These are phyloP conservation scores for Sherardia arvensis DNA, from an alignment of 257 asterid species.

Conservation along the genomic window DNA sequence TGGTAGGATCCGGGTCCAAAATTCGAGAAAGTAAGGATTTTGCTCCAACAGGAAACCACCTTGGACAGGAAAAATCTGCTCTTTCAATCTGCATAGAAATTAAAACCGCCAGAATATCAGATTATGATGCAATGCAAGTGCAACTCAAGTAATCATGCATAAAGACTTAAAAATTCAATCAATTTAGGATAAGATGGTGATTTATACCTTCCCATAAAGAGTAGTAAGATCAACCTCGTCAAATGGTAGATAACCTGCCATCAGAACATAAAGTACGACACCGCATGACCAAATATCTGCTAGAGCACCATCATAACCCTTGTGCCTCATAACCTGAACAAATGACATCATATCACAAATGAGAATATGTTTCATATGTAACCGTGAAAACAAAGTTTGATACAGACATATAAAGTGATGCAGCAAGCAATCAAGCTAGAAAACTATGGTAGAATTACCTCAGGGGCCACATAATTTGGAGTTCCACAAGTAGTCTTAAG, in stretches of 20 bases:
- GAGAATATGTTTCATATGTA: not conserved
- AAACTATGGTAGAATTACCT: constrained; percentile 39
- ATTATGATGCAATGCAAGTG: not conserved
- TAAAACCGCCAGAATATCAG: not conserved
- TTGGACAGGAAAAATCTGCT: constrained; percentile 84
- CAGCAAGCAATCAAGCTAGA: constrained; percentile 8
- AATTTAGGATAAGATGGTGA: constrained; percentile 6
- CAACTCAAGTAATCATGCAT: constrained; percentile 2
- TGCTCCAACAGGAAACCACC: constrained; percentile 95
- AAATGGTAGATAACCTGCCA: constrained; percentile 97
- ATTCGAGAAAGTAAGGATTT: constrained; percentile 74
- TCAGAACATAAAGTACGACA: constrained; percentile 87
- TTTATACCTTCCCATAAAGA: constrained; percentile 76
- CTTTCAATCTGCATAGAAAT: constrained; percentile 66
- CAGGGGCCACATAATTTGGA: constrained; percentile 98
- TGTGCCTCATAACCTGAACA: constrained; percentile 82
- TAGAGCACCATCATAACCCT: constrained; percentile 91
- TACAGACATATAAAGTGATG: not conserved
- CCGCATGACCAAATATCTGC: constrained; percentile 99
- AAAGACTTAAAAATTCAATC: no score
- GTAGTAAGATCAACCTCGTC: constrained; percentile 96
- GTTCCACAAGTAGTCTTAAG: constrained; percentile 98
- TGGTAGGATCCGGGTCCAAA: constrained; percentile 80
- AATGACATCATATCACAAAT: not conserved
- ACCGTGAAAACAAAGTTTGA: constrained; percentile 5